Conservation (phyloP, 1,284 basidiomycete species). For the Puccinia horiana region DNA sequence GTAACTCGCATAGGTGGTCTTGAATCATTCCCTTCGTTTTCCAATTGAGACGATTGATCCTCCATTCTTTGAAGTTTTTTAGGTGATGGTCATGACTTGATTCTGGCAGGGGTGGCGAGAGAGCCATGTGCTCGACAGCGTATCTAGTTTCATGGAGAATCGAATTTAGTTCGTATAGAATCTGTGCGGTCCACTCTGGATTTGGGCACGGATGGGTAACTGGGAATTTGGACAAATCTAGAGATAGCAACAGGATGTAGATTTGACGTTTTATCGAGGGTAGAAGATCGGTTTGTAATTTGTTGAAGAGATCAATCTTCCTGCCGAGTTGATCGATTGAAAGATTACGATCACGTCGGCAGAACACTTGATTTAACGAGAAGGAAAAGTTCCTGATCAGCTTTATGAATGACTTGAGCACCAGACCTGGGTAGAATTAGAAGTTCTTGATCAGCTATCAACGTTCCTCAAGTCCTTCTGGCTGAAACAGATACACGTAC, state of each 20-base stretch:
- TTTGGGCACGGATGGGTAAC: not conserved
- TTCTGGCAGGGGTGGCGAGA: not conserved
- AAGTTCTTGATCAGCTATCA: too few relatives aligned
- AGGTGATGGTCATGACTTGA: not conserved
- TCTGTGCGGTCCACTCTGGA: not conserved
- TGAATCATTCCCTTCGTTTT: not conserved
- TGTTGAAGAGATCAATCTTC: not conserved
- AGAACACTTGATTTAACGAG: not conserved
- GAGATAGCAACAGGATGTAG: not conserved
- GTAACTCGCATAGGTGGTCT: not conserved
- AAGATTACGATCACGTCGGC: not conserved
- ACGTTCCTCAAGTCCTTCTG: too few relatives aligned
- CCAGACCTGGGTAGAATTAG: not conserved
- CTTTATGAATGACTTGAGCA: not conserved
- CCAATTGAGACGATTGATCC: not conserved
- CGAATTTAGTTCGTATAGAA: not conserved
- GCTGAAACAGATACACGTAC: too few relatives aligned
- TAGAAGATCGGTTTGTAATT: not conserved
- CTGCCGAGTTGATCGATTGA: not conserved
- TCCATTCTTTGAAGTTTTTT: not conserved
- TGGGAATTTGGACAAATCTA: not conserved
- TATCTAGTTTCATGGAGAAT: not conserved
- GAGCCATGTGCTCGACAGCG: not conserved
- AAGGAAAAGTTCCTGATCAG: not conserved
- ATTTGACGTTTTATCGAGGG: not conserved